Conservation (phyloP, 2,329 filamentous ascomycete genomes). For the Aspergillus ibericus region DNA sequence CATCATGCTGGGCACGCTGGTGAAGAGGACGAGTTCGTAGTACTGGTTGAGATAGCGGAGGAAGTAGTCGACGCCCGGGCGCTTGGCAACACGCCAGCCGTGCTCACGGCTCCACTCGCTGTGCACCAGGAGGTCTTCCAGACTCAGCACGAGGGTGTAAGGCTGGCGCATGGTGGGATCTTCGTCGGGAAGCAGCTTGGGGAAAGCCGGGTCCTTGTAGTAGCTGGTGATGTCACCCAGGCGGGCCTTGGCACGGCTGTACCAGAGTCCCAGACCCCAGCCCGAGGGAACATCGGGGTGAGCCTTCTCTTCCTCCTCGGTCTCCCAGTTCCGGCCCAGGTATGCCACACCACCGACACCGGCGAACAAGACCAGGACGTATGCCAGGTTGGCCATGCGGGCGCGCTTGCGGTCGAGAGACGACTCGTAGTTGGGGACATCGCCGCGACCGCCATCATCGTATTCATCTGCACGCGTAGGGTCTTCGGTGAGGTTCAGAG, state of each 20-base stretch:
- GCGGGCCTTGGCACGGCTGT: constrained; percentile 74
- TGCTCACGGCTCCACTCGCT: constrained; percentile 93
- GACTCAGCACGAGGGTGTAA: constrained; percentile 86
- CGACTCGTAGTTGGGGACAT: constrained; percentile 80
- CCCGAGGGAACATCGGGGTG: constrained; percentile 76
- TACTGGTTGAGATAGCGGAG: constrained; percentile 95
- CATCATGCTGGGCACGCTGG: constrained; percentile 77
- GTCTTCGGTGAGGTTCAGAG: constrained; percentile 56
- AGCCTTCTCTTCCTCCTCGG: constrained; percentile 66
- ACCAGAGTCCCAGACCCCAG: constrained; percentile 75
- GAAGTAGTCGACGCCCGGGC: constrained; percentile 96
- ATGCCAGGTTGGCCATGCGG: constrained; percentile 72
- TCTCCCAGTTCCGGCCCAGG: constrained; percentile 84
- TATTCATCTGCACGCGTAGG: constrained; percentile 46
- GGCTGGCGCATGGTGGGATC: constrained; percentile 79
- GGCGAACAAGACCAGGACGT: constrained; percentile 60
- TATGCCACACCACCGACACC: constrained; percentile 65
- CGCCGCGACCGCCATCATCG: constrained; percentile 54
- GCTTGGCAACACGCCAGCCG: constrained; percentile 92
- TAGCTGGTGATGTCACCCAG: constrained; percentile 76
- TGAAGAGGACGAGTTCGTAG: constrained; percentile 97
- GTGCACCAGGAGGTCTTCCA: constrained; percentile 93
- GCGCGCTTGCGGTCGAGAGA: constrained; percentile 82
- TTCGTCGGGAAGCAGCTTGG: constrained; percentile 75
- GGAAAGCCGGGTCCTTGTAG: constrained; percentile 94